Evolutionary conservation across 139 green algal species (phyloP), one percentile per base, ranked within the genome.

Genomic region (Tetradesmus lagerheimii): DNA sequence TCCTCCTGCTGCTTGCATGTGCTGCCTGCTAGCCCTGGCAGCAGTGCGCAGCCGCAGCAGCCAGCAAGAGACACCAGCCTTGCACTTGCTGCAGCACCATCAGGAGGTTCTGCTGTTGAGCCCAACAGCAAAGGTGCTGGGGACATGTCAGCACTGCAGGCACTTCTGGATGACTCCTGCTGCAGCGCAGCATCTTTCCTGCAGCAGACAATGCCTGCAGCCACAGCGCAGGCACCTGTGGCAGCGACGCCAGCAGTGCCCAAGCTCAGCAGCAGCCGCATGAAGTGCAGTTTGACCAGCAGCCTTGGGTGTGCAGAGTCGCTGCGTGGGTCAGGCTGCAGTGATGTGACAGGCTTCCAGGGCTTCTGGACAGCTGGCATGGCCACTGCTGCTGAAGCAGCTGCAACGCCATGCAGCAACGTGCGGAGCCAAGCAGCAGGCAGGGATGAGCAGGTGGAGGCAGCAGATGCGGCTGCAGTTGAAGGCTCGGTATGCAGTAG

Each of bases 111-210:
- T 38, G 38, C 78, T 37, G 15, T 25, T 2, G 39, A 41, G 2
- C 2, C 2, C 23, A 62, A 62, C 4, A 16, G 37, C 12, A 29
- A 25, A 62, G 78, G 11, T 27, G 11, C 27, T 62, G 38, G 25
- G 41, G 6, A 37, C 25, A 31, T 45, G 57, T 71, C 57, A 31
- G 57, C 25, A 34, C 38, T 80, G 37, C 83, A 88, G 20, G 29
- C 25, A 27, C 83, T 88, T 64, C 64, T 88, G 23, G 83, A 88
- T 41, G 83, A 88, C 14, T 88, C 83, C 27, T 80, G 38, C 41
- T 38, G 62, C 57, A 88, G 83, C 43, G n/a, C 83, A 43, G 82
- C 82, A 53, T 87, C 62, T n/a, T 35, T 88, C 27, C 16, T 88
- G 81, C 64, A 80, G 81, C 64, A 66, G 25, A 15, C 83, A 5